Base-by-base conservation (phyloP, 352 stramenopile genomes). In the Globisporangium cederbergense region DNA sequence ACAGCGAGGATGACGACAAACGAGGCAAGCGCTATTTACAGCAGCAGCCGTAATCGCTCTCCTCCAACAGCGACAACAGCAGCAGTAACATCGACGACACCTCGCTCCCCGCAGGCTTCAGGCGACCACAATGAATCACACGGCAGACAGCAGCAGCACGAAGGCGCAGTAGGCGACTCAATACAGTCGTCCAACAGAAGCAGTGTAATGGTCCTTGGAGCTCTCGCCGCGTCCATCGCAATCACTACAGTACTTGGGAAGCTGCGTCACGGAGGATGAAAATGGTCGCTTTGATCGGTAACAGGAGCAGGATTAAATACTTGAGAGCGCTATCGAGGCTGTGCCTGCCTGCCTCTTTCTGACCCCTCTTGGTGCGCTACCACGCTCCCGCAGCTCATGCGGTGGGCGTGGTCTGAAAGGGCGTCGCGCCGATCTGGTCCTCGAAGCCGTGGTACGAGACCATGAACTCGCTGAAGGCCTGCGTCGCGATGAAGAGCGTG, bases 391-490 rank as follows among this genome's bases (percentile, higher is more conserved):
- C 34, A 47, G 30, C 13, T 49, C 43, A 61, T 43, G 22, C 34
- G 10, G 36, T 51, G 1, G 30, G 22, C 22, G 47, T 43, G 6
- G 55, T 40, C 56, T 62, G 55, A 36, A 60, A 68, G 22, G 55
- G 62, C 50, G 63, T 64, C 40, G 49, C 57, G n/a, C 63, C 56
- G 36, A 63, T 62, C 52, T 86, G 70, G 36, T 88, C 79, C 61
- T 94, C 86, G 58, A 95, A 95, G 4, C 86, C 86, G 54, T 91
- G 81, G 72, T 90, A 86, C 25, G 79, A 83, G 0, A 95, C 86
- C 64, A 92, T 79, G 64, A 87, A 95, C 67, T 95, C 86, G 28
- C 81, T 91, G 65, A 95, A 92, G 5, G 86, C 86, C 56, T 95
- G 86, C 3, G 84, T 95, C 4, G 86, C 81, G 56, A 90, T 90